phyloP scores from a whole-genome alignment of 2,329 filamentous ascomycete genomes.

The Chaetoscypha palmicola region DNA sequence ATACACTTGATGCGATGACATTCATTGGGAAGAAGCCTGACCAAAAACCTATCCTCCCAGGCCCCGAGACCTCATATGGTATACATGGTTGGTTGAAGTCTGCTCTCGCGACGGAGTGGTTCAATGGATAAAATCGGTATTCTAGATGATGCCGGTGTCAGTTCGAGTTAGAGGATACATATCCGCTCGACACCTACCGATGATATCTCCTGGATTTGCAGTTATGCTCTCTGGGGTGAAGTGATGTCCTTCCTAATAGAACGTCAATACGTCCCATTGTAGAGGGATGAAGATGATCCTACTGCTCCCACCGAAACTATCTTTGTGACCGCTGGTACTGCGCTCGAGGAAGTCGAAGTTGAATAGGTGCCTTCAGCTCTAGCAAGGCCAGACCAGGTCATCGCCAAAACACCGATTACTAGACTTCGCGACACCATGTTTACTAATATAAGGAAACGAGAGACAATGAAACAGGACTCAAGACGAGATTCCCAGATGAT shows the following conservation, averaged over 20 bases:
- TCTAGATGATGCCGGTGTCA: no score
- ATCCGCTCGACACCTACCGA: conserved; percentile 15
- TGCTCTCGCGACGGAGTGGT: conserved; percentile 55
- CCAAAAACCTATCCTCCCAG: conserved; percentile 35
- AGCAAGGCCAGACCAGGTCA: not conserved
- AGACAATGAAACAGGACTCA: no score
- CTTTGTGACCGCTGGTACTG: not conserved
- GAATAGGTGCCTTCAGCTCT: conserved; percentile 4
- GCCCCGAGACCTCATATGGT: conserved; percentile 48
- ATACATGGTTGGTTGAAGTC: conserved; percentile 53
- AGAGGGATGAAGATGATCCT: no score
- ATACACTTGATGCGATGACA: conserved; percentile 36
- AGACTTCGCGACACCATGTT: no score
- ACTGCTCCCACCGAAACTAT: not conserved
- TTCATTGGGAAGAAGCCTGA: conserved; percentile 36
- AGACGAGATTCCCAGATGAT: no score
- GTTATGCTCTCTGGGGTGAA: conserved; percentile 19
- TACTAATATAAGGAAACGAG: no score
- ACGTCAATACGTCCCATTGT: no score
- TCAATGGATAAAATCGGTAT: conserved; percentile 56
- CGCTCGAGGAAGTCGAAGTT: no score
- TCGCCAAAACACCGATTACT: no score
- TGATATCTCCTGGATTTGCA: conserved; percentile 21
- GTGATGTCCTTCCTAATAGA: conserved; percentile 12
- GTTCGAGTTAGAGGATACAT: no score